phyloP scores from a whole-genome alignment of 805 yeast species.

The Debaryomyces tyrocola region DNA sequence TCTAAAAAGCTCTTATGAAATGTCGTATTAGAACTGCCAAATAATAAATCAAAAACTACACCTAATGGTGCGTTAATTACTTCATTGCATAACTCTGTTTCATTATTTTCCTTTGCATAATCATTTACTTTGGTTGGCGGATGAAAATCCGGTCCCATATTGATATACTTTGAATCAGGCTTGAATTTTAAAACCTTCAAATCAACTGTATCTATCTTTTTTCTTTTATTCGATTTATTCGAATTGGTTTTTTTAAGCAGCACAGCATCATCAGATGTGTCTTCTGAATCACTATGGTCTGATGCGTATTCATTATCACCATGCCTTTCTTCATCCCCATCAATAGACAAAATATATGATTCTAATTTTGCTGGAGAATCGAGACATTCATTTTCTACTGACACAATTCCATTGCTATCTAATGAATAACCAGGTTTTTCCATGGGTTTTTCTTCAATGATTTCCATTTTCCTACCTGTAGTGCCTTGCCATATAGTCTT shows the following conservation, averaged over 20 bases:
- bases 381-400: constrained; percentile 8
- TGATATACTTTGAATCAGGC: constrained; percentile 38
- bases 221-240: background rate
- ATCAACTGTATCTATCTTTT: constrained; percentile 3
- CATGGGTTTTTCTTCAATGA: constrained; percentile 3
- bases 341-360: constrained; percentile 43
- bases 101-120: constrained; percentile 41
- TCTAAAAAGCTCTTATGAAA: constrained; percentile 40
- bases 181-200: constrained; percentile 35
- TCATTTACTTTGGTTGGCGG: constrained; percentile 53
- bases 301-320: constrained; percentile 23
- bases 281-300: constrained; percentile 20
- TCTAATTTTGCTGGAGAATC: constrained; percentile 22
- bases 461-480: constrained; percentile 21
- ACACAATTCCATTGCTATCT: constrained; percentile 16
- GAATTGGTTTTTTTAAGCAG: background rate
- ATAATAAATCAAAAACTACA: constrained; percentile 63
- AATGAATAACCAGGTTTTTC: constrained; percentile 4
- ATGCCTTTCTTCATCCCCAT: constrained; percentile 37
- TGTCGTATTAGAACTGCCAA: constrained; percentile 53
- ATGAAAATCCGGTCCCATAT: constrained; percentile 68
- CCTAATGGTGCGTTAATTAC: constrained; percentile 75
- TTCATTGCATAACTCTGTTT: constrained; percentile 49
- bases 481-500: constrained; percentile 66
- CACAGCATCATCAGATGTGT: constrained; percentile 15